These are phyloP conservation scores for Candida suzukii DNA, from an alignment of 805 yeast genomes.

Conservation along the genomic window DNA sequence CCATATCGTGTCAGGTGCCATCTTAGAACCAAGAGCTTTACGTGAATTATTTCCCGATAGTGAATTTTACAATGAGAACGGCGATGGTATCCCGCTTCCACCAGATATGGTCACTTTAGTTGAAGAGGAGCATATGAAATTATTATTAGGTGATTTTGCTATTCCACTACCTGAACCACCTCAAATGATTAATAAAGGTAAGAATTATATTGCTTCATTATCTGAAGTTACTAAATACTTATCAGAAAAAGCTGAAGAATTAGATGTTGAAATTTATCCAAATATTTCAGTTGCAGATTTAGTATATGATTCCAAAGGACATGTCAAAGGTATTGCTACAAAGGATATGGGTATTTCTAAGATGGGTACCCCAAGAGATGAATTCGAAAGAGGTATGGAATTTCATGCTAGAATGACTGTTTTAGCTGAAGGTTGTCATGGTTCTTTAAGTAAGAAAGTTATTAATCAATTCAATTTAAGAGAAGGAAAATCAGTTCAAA, in stretches of 20 bases:
- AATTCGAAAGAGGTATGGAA: slow-evolving; percentile 96
- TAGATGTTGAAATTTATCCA: slow-evolving; percentile 92
- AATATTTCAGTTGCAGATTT: slow-evolving; percentile 82
- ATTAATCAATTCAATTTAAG: slow-evolving; percentile 66
- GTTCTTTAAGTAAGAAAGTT: slow-evolving; percentile 77
- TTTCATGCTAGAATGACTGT: slow-evolving; percentile 87
- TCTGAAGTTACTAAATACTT: slow-evolving; percentile 75
- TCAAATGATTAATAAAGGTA: slow-evolving; percentile 73
- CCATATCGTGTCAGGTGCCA: slow-evolving; percentile 91
- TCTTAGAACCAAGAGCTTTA: slow-evolving; percentile 83
- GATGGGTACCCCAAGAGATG: slow-evolving; percentile 67
- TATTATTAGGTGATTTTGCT: slow-evolving; percentile 48
- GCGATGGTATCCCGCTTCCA: slow-evolving; percentile 69
- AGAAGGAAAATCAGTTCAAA: slow-evolving; percentile 61
- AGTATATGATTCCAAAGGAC: slow-evolving; percentile 51
- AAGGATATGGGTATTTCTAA: slow-evolving; percentile 83
- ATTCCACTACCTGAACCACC: slow-evolving; percentile 90
- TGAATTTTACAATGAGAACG: slow-evolving; percentile 42
- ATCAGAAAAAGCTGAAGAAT: slow-evolving; percentile 82
- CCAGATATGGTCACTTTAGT: slow-evolving; percentile 69
- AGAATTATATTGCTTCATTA: slow-evolving; percentile 80
- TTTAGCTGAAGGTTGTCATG: slow-evolving; percentile 98
- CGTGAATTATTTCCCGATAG: slow-evolving; percentile 75
- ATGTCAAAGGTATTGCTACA: slow-evolving; percentile 86
- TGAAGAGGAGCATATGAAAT: slow-evolving; percentile 65